Evolutionary conservation across 352 stramenopile species (phyloP).

Genomic region (Globisporangium viniferum): DNA sequence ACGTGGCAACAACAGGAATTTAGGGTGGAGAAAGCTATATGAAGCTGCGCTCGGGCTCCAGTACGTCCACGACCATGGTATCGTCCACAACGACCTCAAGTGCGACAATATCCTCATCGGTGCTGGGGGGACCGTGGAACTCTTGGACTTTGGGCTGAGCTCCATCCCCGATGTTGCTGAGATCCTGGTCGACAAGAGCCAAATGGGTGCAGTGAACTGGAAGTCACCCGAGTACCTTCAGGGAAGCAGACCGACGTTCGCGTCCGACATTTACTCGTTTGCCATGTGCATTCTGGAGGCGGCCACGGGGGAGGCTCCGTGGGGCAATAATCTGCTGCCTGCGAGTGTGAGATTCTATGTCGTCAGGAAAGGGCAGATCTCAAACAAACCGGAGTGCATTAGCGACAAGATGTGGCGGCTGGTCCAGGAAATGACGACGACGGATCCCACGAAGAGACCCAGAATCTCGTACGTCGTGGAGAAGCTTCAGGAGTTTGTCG

Average conservation of each 20-base stretch:
- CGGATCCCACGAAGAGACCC: background rate
- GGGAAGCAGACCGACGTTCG: background rate
- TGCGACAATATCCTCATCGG: slow-evolving; percentile 24
- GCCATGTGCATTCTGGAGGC: slow-evolving; percentile 19
- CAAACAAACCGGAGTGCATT: background rate
- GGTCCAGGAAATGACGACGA: background rate
- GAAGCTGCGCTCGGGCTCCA: slow-evolving; percentile 28
- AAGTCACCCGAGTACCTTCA: slow-evolving; percentile 2
- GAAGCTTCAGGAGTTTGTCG: background rate
- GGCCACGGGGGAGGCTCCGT: background rate
- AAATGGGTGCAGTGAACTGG: slow-evolving; percentile 1
- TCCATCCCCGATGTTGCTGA: slow-evolving; percentile 1
- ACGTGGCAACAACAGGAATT: background rate
- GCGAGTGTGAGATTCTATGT: background rate
- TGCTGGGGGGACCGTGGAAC: background rate
- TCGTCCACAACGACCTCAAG: slow-evolving; percentile 21
- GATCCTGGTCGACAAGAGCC: background rate
- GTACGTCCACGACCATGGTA: slow-evolving; percentile 18
- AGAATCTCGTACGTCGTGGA: background rate
- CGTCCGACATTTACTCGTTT: slow-evolving; percentile 38
- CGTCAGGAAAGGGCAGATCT: background rate
- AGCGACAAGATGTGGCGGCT: background rate
- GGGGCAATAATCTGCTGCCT: background rate
- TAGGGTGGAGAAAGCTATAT: slow-evolving; percentile 6
- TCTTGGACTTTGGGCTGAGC: background rate